Percentiles rank a stretch among this genome's conserved stretches.
Conservation (phyloP, 2,329 filamentous ascomycete genomes). For the Microdochium nivale region DNA sequence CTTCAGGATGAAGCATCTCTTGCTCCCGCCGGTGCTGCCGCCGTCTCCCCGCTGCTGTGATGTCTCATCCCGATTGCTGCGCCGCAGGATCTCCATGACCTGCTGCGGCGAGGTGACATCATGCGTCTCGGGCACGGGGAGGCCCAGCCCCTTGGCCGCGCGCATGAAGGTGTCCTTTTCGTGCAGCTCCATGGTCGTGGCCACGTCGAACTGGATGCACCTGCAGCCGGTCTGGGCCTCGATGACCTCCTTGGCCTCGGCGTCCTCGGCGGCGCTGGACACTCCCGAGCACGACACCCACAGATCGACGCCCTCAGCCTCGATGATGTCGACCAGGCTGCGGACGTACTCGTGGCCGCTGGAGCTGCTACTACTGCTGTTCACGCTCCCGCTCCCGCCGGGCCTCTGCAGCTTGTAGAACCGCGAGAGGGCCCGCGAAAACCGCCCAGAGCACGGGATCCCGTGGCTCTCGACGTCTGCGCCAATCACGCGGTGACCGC, state of each 20-base stretch:
- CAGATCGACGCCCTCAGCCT: slow-evolving; percentile 52
- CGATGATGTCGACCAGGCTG: slow-evolving; percentile 48
- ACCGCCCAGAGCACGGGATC: slow-evolving; percentile 43
- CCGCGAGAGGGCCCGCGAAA: slow-evolving; percentile 44
- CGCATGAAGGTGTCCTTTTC: slow-evolving; percentile 59
- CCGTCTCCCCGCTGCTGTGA: neutral
- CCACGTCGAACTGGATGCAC: slow-evolving; percentile 53
- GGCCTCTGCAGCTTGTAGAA: slow-evolving; percentile 41
- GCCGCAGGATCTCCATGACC: slow-evolving; percentile 42
- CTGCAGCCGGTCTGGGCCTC: slow-evolving; percentile 40
- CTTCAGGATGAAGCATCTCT: slow-evolving; percentile 52
- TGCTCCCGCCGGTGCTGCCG: neutral
- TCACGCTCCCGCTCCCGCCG: no score
- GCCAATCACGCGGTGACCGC: slow-evolving; percentile 62
- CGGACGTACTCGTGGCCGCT: slow-evolving; percentile 41
- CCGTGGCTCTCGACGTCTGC: slow-evolving; percentile 50
- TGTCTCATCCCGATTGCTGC: slow-evolving; percentile 4
- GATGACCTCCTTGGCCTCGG: slow-evolving; percentile 51
- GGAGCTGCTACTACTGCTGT: no score
- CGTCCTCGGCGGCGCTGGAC: slow-evolving; percentile 57
- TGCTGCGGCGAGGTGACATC: slow-evolving; percentile 43
- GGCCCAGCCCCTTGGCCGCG: slow-evolving; percentile 42
- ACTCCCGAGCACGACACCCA: slow-evolving; percentile 72
- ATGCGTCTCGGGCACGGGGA: slow-evolving; percentile 44
- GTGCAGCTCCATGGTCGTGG: slow-evolving; percentile 49